Base-by-base conservation (phyloP, 2,329 filamentous ascomycete species). In the Huntiella decipiens region DNA sequence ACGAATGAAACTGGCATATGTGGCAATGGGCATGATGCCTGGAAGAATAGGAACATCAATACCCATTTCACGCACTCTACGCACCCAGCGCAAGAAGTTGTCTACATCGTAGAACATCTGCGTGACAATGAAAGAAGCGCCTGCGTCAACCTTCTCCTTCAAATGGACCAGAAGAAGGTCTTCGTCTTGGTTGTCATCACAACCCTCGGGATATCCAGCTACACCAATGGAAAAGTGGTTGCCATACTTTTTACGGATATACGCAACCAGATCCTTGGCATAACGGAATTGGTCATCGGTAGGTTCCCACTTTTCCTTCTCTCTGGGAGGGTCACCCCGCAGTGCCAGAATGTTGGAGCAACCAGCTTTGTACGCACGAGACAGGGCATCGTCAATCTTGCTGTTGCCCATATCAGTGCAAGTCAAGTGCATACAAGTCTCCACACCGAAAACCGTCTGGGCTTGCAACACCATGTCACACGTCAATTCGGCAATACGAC, bases 21-120 rank as follows among this genome's bases (percentile, higher is more conserved):
- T 98, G 51, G 86, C 84, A 55, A 98, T 96, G 48, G 65, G 60
- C 80, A 92, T 88, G 58, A 88, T 88, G 17, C 85, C 86, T 2
- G 82, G 82, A 42, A 92, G 73, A 53, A 93, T 91, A 12, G 83
- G 83, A 31, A 91, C 68, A 19, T 66, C 78, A 57, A 98, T 88
- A 41, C 91, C 91, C 56, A 76, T 78, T 44, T 79, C 84, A 43
- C 87, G 80, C 49, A 88, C 86, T 59, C 83, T 91, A 54, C 74
- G 68, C 34, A 92, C 82, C 91, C 91, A 98, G 45, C 78, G 73
- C 45, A 96, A 64, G 63, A 98, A 98, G 58, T 91, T 88, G 57
- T 98, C 88, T 43, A 77, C 87, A 57, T 98, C 88, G 67, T 98
- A 98, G 65, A 96, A 96, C 91, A 98, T 98, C 65, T 98, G 91